These are phyloP conservation scores for Yamadazyma tumulicola DNA, from an alignment of 805 yeast genomes.

Conservation along the genomic window DNA sequence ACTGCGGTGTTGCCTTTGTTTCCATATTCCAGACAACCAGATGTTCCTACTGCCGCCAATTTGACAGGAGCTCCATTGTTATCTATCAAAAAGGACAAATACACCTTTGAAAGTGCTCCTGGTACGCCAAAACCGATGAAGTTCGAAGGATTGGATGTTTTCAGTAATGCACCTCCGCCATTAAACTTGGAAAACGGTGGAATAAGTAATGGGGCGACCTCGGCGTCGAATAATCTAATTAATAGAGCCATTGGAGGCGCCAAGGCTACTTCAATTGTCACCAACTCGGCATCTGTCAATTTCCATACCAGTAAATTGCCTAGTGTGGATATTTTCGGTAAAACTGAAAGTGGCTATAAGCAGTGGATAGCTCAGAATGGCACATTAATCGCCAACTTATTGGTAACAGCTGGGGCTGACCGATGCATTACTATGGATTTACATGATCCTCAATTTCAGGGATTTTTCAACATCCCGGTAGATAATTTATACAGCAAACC, in stretches of 20 bases:
- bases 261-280: constrained; percentile 24
- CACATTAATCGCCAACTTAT: constrained; percentile 79
- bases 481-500: constrained; percentile 92
- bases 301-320: constrained; percentile 16
- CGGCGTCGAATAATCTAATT: constrained; percentile 1
- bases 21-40: constrained; percentile 96
- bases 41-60: constrained; percentile 68
- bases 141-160: constrained; percentile 14
- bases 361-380: constrained; percentile 97
- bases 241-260: not conserved
- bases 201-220: constrained; percentile 2
- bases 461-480: constrained; percentile 93
- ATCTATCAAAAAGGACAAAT: constrained; percentile 30
- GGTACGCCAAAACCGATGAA: constrained; percentile 45
- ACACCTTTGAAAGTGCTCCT: constrained; percentile 51
- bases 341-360: constrained; percentile 67
- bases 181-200: constrained; percentile 2
- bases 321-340: constrained; percentile 33
- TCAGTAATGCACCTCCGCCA: constrained; percentile 12
- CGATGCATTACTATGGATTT: constrained; percentile 96
- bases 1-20: constrained; percentile 91
- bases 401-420: constrained; percentile 93
- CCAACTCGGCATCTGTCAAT: constrained; percentile 32
- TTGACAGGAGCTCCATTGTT: constrained; percentile 67
- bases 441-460: constrained; percentile 98